Conservation (phyloP, 768 basidiomycete genomes). For the Tricholoma hemisulphureum region DNA sequence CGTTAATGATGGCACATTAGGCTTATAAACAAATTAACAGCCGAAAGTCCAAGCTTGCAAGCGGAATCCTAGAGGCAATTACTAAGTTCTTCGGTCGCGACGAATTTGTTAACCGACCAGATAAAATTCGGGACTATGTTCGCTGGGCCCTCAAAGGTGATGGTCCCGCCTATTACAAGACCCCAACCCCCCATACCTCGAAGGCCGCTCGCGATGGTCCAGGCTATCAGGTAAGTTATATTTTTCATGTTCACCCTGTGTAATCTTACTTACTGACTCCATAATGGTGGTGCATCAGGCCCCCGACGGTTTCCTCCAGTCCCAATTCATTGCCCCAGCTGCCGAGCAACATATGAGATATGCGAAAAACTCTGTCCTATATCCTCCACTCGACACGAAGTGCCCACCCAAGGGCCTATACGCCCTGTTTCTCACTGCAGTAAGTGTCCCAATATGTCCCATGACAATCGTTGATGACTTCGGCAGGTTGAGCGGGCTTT, state of each 20-base stretch:
- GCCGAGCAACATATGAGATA: slow-evolving; percentile 3
- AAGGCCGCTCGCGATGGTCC: not conserved
- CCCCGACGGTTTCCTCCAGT: slow-evolving; percentile 10
- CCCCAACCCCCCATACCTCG: slow-evolving; percentile 7
- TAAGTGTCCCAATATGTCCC: slow-evolving; percentile 1
- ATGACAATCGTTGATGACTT: not conserved
- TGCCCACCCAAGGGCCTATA: slow-evolving; percentile 10
- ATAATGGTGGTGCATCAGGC: not conserved
- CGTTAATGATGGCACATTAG: too few species aligned
- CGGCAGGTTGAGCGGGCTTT: not conserved
- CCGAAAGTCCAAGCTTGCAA: slow-evolving; percentile 10
- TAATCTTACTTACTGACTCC: slow-evolving; percentile 1
- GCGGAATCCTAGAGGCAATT: too few species aligned
- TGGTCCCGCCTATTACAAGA: slow-evolving; percentile 12
- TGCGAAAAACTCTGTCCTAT: slow-evolving; percentile 4
- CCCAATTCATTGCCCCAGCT: slow-evolving; percentile 5
- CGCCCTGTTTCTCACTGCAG: slow-evolving; percentile 4
- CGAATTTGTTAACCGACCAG: not conserved
- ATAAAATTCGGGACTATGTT: slow-evolving; percentile 3
- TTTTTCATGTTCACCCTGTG: not conserved
- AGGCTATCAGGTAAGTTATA: slow-evolving; percentile 5
- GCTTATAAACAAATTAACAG: slow-evolving; percentile 10
- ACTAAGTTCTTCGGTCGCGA: slow-evolving; percentile 1
- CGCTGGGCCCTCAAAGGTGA: slow-evolving; percentile 8
- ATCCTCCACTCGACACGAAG: slow-evolving; percentile 3